Percentiles rank a stretch among this genome's conserved stretches.
phyloP scores from a whole-genome alignment of 2,329 filamentous ascomycete genomes.

The Curvularia sp. region DNA sequence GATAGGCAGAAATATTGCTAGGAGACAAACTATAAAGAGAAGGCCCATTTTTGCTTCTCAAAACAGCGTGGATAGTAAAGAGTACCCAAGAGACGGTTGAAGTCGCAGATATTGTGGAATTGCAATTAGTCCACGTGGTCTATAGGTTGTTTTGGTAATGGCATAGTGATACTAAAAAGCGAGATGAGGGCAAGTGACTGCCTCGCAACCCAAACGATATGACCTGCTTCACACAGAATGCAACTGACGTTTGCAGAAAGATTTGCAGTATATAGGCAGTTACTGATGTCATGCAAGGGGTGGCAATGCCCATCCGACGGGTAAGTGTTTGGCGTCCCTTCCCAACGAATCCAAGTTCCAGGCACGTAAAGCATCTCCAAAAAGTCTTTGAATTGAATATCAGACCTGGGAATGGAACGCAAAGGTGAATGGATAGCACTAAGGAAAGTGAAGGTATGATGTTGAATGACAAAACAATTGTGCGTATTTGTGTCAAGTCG shows the following conservation, averaged over 20 bases:
- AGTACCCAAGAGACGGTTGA: not conserved
- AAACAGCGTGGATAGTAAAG: not conserved
- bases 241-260: not conserved
- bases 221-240: not conserved
- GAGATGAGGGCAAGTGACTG: not conserved
- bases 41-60: conserved; percentile 16
- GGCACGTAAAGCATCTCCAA: no score
- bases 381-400: not conserved
- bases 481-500: not conserved
- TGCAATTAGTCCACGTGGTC: not conserved
- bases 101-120: not conserved
- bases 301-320: not conserved
- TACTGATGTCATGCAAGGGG: not conserved
- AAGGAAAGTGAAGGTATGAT: not conserved
- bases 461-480: not conserved
- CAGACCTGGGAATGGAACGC: not conserved
- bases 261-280: not conserved
- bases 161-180: not conserved
- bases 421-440: no score
- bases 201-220: not conserved
- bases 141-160: not conserved
- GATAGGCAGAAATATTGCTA: conserved; percentile 35
- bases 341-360: not conserved
- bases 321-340: not conserved
- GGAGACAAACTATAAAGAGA: conserved; percentile 26